Base-by-base conservation (phyloP, 306 rosid genomes). In the Mimosa pudica region DNA sequence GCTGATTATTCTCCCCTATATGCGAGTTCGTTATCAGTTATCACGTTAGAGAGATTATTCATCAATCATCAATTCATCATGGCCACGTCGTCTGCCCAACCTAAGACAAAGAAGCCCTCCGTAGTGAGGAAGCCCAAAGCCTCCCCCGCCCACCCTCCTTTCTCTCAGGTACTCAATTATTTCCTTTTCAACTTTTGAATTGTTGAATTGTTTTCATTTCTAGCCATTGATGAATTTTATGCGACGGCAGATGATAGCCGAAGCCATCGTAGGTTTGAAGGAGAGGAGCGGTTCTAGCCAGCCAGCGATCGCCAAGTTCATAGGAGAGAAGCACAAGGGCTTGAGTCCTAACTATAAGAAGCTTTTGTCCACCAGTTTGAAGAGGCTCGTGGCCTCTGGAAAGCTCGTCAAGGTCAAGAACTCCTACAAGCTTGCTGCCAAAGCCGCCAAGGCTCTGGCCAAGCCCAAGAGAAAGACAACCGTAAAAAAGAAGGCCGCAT, bases 221-320 rank as follows among this genome's bases (percentile, higher is more conserved):
- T 24, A 24, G 30, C 30, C 30, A 0, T 24, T 24, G 30, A 24
- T 24, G 30, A 24, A 24, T 12, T 32, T 38, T 38, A 2, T 38
- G 65, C 35, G 0, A 1, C 6, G 76, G 52, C 16, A 96, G 99
- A 96, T 96, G 99, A 85, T 93, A 47, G 77, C 77, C n/a, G 97
- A 91, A 2, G 99, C 99, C 7, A 91, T 96, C 33, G 77, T 76
- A 32, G 52, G 84, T 35, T 66, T 96, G 52, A 93, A 96, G 32
- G 99, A 96, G 86, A 90, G 92, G 71, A 90, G 89, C 0, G 99
- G 99, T 62, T 96, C 99, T 24, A 96, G 99, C 76, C 99, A 93
- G 85, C 84, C 90, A 14, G 99, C 99, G 63, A 90, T 96, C 14
- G 83, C 97, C 0, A 93, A 89, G 76, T 90, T 88, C 75, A 85